These are phyloP conservation scores for Teratosphaeria zuluensis DNA, from an alignment of 2,329 filamentous ascomycete genomes.

Conservation along the genomic window DNA sequence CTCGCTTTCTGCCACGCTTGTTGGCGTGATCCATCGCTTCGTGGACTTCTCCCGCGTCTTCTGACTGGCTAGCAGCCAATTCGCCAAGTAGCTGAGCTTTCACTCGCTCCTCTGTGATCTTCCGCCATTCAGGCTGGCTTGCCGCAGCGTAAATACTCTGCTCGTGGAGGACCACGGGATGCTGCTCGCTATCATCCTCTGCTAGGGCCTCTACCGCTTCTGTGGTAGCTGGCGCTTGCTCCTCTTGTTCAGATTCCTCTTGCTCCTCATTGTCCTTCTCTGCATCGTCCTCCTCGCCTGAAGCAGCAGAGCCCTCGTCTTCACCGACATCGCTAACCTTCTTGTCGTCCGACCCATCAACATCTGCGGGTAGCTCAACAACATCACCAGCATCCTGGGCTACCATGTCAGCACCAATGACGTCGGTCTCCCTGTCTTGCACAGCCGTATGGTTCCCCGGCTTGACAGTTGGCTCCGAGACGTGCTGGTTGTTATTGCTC, in stretches of 20 bases:
- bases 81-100: neutral
- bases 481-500: neutral
- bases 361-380: neutral
- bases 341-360: neutral
- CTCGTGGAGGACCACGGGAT: neutral
- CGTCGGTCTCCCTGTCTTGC: neutral
- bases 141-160: neutral
- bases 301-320: neutral
- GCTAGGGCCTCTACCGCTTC: neutral
- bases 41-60: neutral
- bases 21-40: neutral
- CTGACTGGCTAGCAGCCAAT: neutral
- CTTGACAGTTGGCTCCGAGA: neutral
- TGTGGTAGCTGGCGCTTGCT: neutral
- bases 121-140: neutral
- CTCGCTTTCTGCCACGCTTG: neutral
- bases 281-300: neutral
- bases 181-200: neutral
- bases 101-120: neutral
- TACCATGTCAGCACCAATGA: neutral
- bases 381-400: neutral
- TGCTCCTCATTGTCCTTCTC: neutral
- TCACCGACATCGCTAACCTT: neutral
- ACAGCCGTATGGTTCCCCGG: neutral
- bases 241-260: neutral